A percentile compares a stretch with the other conserved stretches of the same genome.
These are phyloP conservation scores for Aspergillus cavernicola DNA, from an alignment of 495 filamentous ascomycete genomes.

Conservation along the genomic window DNA sequence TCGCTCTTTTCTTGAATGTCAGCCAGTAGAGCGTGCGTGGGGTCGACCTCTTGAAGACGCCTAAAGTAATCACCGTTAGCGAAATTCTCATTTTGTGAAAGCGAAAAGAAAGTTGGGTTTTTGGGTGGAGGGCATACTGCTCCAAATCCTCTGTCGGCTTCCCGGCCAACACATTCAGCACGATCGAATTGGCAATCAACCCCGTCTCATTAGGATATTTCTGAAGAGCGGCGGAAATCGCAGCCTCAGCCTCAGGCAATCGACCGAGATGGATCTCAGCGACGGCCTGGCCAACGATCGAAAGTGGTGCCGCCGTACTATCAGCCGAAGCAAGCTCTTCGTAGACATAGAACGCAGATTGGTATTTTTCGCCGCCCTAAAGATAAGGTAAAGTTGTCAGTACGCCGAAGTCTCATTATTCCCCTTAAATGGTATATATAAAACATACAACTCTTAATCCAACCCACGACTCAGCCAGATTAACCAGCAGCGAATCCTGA, in stretches of 20 bases:
- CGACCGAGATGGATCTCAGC: constrained; percentile 89
- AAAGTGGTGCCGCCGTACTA: constrained; percentile 57
- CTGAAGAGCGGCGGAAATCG: constrained; percentile 72
- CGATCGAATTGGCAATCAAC: constrained; percentile 75
- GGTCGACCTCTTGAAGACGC: constrained; percentile 51
- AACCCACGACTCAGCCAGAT: constrained; percentile 93
- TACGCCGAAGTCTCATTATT: not conserved
- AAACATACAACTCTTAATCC: constrained; percentile 75
- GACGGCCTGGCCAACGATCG: constrained; percentile 81
- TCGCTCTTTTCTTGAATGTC: constrained; percentile 74
- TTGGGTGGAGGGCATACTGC: constrained; percentile 44
- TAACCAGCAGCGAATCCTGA: constrained; percentile 90
- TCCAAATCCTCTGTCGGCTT: constrained; percentile 60
- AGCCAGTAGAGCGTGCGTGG: constrained; percentile 60
- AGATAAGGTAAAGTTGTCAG: not conserved
- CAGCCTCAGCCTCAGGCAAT: constrained; percentile 82
- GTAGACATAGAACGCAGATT: constrained; percentile 96
- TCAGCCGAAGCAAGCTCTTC: constrained; percentile 91
- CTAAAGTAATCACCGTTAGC: constrained; percentile 30
- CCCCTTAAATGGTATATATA: not conserved
- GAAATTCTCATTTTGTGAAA: not conserved
- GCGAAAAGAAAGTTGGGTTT: not conserved
- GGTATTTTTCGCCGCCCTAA: constrained; percentile 93
- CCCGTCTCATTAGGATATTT: constrained; percentile 68
- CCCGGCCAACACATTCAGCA: constrained; percentile 71